Conservation (phyloP, 805 yeast species). For the Pichia manshurica region DNA sequence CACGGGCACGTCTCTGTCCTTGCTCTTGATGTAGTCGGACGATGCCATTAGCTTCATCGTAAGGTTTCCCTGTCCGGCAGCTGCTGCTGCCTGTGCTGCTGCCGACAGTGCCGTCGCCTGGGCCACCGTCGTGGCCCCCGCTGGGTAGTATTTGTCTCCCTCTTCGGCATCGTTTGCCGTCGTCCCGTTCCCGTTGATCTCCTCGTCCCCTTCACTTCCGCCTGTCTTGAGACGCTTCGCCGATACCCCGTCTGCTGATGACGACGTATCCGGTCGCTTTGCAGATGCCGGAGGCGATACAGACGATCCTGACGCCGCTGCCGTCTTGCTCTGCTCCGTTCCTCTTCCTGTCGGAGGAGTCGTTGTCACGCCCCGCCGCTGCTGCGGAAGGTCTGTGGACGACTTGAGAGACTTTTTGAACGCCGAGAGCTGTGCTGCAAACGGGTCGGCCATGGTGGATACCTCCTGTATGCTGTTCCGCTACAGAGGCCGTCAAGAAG, state of each 20-base stretch:
- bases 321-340: not conserved
- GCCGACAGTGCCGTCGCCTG: constrained; percentile 1
- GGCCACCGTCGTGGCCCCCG: not conserved
- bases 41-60: constrained; percentile 88
- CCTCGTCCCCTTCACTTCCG: not conserved
- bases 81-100: constrained; percentile 4
- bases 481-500: too few species aligned
- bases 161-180: not conserved
- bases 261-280: constrained; percentile 1
- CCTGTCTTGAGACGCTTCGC: not conserved
- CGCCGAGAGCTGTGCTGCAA: constrained; percentile 49
- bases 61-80: constrained; percentile 9
- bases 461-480: too few species aligned
- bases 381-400: constrained; percentile 46
- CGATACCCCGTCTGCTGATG: not conserved
- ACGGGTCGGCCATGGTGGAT: constrained; percentile 26
- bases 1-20: constrained; percentile 56
- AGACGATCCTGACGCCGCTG: not conserved
- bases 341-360: not conserved
- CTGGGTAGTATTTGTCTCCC: not conserved
- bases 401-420: constrained; percentile 55
- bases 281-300: not conserved
- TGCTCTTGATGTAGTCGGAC: constrained; percentile 75
- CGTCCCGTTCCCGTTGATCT: not conserved
- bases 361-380: constrained; percentile 26